phyloP scores from a whole-genome alignment of 495 filamentous ascomycete genomes.

The Penicillium flavigenum region DNA sequence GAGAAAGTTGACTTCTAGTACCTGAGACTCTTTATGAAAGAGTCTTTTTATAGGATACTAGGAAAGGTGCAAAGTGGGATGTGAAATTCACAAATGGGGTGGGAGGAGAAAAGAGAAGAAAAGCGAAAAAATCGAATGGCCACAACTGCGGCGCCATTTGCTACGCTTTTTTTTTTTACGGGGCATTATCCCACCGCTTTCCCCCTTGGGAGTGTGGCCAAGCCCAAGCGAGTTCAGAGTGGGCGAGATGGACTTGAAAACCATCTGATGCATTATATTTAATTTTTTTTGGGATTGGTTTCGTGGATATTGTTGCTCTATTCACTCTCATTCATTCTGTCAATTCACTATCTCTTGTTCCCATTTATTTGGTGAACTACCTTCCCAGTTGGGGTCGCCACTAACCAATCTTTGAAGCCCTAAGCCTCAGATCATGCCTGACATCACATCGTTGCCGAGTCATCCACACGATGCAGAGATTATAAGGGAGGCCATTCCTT shows the following conservation, averaged over 20 bases:
- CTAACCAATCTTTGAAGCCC: conserved; percentile 28
- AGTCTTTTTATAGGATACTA: conserved; percentile 34
- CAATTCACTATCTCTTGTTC: neutral
- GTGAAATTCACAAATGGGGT: conserved; percentile 34
- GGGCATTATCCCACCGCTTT: conserved; percentile 26
- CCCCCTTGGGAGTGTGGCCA: conserved; percentile 5
- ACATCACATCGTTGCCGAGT: conserved; percentile 31
- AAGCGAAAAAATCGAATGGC: conserved; percentile 35
- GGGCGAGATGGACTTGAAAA: neutral
- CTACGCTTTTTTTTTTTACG: conserved; percentile 36
- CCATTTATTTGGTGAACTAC: conserved; percentile 7
- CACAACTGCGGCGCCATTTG: conserved; percentile 26
- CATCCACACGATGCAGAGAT: conserved; percentile 24
- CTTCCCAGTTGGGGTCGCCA: conserved; percentile 5
- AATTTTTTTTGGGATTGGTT: neutral
- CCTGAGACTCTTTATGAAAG: conserved; percentile 37
- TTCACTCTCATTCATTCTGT: conserved; percentile 1
- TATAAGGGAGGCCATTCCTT: conserved; percentile 54
- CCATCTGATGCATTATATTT: neutral
- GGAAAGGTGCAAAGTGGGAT: conserved; percentile 30
- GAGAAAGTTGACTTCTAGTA: conserved; percentile 36
- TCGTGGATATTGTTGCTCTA: neutral
- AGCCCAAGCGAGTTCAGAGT: conserved; percentile 12
- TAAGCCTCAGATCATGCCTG: conserved; percentile 33
- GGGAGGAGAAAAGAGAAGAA: conserved; percentile 40